Percentiles rank a stretch among this genome's conserved stretches.
Conservation (phyloP, 805 yeast genomes). For the Candida namnaoensis region DNA sequence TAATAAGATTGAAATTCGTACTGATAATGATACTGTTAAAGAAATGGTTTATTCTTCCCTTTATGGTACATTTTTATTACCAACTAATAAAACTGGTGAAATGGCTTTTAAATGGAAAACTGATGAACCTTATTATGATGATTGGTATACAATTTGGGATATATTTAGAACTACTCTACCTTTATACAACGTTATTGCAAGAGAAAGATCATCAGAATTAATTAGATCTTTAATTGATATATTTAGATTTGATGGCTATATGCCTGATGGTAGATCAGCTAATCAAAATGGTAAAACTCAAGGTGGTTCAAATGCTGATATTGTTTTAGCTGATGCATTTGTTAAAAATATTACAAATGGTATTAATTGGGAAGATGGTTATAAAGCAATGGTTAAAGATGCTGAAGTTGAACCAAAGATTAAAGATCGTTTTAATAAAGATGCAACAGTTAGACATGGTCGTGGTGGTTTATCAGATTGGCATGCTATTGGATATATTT, state of each 20-base stretch:
- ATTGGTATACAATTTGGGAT: constrained; percentile 31
- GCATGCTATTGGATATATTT: constrained; percentile 22
- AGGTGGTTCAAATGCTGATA: constrained; percentile 29
- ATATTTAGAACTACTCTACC: constrained; percentile 27
- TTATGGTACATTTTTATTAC: constrained; percentile 4
- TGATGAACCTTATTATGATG: constrained; percentile 23
- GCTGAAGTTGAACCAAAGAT: constrained; percentile 23
- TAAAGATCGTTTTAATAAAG: constrained; percentile 19
- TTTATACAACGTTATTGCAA: constrained; percentile 19
- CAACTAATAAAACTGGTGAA: constrained; percentile 13
- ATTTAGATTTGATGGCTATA: constrained; percentile 24
- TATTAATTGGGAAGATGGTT: constrained; percentile 23
- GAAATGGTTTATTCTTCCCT: constrained; percentile 2
- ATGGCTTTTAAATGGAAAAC: constrained; percentile 18
- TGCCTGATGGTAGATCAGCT: constrained; percentile 28
- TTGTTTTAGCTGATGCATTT: constrained; percentile 27
- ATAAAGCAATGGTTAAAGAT: constrained; percentile 23
- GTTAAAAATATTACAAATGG: constrained; percentile 17
- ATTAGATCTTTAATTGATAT: constrained; percentile 20
- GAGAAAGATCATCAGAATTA: constrained; percentile 20
- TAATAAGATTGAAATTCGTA: constrained; percentile 1
- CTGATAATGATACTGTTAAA: constrained; percentile 2
- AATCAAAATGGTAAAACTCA: constrained; percentile 28
- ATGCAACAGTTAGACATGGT: constrained; percentile 22
- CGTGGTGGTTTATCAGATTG: constrained; percentile 28